A percentile compares a stretch with the other conserved stretches of the same genome.
phyloP scores from a whole-genome alignment of 805 yeast species.

The Pichia paraexigua region DNA sequence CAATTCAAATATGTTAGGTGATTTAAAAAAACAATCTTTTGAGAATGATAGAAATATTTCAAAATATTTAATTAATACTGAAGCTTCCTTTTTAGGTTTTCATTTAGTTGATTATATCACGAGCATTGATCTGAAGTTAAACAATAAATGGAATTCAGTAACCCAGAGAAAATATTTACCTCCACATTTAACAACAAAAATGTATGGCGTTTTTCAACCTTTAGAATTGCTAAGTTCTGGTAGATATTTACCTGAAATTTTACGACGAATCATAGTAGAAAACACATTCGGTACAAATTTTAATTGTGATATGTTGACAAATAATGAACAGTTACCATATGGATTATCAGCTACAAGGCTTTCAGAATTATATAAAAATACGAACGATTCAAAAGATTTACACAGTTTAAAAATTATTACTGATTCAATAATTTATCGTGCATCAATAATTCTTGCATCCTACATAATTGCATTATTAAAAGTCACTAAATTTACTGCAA shows the following conservation, averaged over 20 bases:
- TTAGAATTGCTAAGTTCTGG: constrained; percentile 49
- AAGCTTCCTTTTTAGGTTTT: constrained; percentile 48
- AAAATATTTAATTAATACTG: constrained; percentile 33
- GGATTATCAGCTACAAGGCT: constrained; percentile 4
- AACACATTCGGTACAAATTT: not conserved
- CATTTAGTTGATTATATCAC: constrained; percentile 28
- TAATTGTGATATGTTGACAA: not conserved
- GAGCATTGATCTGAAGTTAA: not conserved
- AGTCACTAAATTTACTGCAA: constrained; percentile 12
- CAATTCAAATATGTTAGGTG: constrained; percentile 20
- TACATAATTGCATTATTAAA: constrained; percentile 32
- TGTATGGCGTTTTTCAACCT: constrained; percentile 40
- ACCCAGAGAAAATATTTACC: constrained; percentile 2
- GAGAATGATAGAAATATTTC: not conserved
- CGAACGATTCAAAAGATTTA: constrained; percentile 4
- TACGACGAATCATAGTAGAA: constrained; percentile 25
- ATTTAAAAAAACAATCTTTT: not conserved
- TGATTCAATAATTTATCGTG: constrained; percentile 35
- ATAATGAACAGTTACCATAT: not conserved
- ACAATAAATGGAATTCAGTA: not conserved
- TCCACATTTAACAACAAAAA: constrained; percentile 6
- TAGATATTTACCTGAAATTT: constrained; percentile 46
- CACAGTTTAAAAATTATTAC: constrained; percentile 20
- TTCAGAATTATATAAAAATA: constrained; percentile 1
- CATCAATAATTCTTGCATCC: constrained; percentile 36